Conservation (phyloP, 768 basidiomycete species). For the Tephrocybe rancida region DNA sequence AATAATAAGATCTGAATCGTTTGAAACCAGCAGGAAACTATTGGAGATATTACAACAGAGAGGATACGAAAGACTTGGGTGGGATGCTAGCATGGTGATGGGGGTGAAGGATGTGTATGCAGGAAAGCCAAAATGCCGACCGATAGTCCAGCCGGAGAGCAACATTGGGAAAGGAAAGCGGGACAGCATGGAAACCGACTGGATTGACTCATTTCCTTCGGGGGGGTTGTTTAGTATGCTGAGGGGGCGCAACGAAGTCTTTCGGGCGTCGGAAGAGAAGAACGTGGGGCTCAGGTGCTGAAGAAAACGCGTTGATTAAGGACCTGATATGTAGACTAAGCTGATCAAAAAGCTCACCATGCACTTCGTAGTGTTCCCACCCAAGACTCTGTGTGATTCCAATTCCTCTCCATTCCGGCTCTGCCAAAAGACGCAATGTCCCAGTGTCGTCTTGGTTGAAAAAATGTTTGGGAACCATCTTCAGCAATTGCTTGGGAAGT, state of each 20-base stretch:
- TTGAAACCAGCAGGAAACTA: neutral
- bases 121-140: constrained; percentile 12
- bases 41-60: neutral
- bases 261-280: constrained; percentile 87
- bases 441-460: constrained; percentile 78
- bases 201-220: constrained; percentile 40
- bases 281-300: constrained; percentile 92
- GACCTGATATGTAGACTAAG: neutral
- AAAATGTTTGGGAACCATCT: constrained; percentile 87
- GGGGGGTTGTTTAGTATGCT: constrained; percentile 38
- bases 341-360: constrained; percentile 52
- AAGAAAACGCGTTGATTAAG: constrained; percentile 4
- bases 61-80: constrained; percentile 7
- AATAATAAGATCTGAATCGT: neutral
- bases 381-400: constrained; percentile 96
- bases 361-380: constrained; percentile 98
- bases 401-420: constrained; percentile 94
- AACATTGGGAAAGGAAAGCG: constrained; percentile 1
- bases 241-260: constrained; percentile 59
- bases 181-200: neutral
- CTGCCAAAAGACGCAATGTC: constrained; percentile 78
- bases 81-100: constrained; percentile 13
- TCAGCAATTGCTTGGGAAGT: constrained; percentile 91
- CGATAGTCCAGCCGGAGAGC: constrained; percentile 8
- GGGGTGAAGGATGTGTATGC: constrained; percentile 7